These are phyloP conservation scores for Massarina eburnea DNA, from an alignment of 2,329 filamentous ascomycete genomes.

Conservation along the genomic window DNA sequence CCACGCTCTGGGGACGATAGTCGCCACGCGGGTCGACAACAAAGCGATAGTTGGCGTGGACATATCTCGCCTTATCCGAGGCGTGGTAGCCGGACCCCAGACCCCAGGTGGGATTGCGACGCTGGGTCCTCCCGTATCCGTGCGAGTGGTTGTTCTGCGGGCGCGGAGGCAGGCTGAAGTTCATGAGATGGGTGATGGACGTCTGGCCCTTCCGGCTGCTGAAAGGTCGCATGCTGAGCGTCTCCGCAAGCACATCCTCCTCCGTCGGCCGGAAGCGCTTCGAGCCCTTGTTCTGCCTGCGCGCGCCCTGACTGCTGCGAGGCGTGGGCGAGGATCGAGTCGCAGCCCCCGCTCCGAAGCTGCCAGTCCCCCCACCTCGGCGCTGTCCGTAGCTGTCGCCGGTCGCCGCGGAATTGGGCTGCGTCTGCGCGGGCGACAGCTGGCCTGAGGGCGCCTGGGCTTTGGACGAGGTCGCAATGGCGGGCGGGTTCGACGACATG, in stretches of 20 bases:
- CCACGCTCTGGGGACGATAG: slow-evolving; percentile 77
- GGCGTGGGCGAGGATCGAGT: slow-evolving; percentile 52
- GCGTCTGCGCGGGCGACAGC: slow-evolving; percentile 47
- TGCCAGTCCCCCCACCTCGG: slow-evolving; percentile 44
- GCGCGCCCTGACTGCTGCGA: slow-evolving; percentile 73
- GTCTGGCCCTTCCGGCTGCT: slow-evolving; percentile 85
- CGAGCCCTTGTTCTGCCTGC: slow-evolving; percentile 83
- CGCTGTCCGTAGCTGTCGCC: slow-evolving; percentile 48
- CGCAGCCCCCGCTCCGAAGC: slow-evolving; percentile 41
- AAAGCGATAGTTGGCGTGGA: slow-evolving; percentile 97
- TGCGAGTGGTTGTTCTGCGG: slow-evolving; percentile 61
- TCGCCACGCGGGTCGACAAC: slow-evolving; percentile 81
- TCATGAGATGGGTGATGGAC: slow-evolving; percentile 94
- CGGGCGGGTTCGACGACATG: slow-evolving; percentile 50
- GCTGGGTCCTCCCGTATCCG: slow-evolving; percentile 55
- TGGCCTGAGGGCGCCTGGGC: slow-evolving; percentile 40
- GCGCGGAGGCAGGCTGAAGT: slow-evolving; percentile 79
- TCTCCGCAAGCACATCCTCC: slow-evolving; percentile 86
- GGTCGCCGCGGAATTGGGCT: slow-evolving; percentile 46
- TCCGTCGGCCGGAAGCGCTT: slow-evolving; percentile 72
- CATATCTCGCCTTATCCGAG: slow-evolving; percentile 84
- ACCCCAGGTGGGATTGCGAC: slow-evolving; percentile 78
- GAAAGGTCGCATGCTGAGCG: slow-evolving; percentile 64
- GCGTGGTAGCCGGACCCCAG: slow-evolving; percentile 87
- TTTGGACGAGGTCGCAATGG: slow-evolving; percentile 46